Conservation (phyloP, 2,329 filamentous ascomycete genomes). For the Bimuria novae-zelandiae region DNA sequence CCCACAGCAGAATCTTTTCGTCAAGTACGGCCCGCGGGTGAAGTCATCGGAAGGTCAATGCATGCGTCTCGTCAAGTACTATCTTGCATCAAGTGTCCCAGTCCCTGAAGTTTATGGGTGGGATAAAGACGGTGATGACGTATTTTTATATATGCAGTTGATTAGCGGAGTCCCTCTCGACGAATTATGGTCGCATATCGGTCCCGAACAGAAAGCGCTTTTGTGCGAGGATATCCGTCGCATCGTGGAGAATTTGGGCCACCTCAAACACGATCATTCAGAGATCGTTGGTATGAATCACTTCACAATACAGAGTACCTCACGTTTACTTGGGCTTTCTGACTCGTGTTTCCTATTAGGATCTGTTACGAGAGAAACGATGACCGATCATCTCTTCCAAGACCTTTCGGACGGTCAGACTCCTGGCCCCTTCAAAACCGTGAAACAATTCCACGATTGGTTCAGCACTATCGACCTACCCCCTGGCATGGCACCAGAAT, state of each 20-base stretch:
- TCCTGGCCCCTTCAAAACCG: slow-evolving; percentile 33
- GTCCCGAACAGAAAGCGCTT: slow-evolving; percentile 1
- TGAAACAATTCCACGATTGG: slow-evolving; percentile 37
- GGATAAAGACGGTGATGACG: slow-evolving; percentile 36
- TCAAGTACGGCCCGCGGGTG: not conserved
- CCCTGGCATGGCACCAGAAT: slow-evolving; percentile 5
- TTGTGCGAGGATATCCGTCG: slow-evolving; percentile 15
- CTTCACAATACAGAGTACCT: not conserved
- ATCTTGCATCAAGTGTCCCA: slow-evolving; percentile 22
- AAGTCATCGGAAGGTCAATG: not conserved
- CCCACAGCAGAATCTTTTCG: not conserved
- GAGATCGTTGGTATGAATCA: not conserved
- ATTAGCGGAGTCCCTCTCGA: slow-evolving; percentile 30
- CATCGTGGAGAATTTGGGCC: slow-evolving; percentile 17
- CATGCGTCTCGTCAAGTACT: not conserved
- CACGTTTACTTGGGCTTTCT: not conserved
- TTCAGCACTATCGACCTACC: slow-evolving; percentile 24
- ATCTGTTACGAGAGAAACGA: slow-evolving; percentile 25
- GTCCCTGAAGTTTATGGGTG: slow-evolving; percentile 46
- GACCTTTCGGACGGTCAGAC: slow-evolving; percentile 14
- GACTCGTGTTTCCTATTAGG: not conserved
- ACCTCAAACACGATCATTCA: not conserved
- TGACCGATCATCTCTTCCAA: slow-evolving; percentile 12
- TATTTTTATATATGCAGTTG: slow-evolving; percentile 42
- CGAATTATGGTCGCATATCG: slow-evolving; percentile 28